phyloP scores from a whole-genome alignment of 768 basidiomycete genomes.

The Lactarius sp. region DNA sequence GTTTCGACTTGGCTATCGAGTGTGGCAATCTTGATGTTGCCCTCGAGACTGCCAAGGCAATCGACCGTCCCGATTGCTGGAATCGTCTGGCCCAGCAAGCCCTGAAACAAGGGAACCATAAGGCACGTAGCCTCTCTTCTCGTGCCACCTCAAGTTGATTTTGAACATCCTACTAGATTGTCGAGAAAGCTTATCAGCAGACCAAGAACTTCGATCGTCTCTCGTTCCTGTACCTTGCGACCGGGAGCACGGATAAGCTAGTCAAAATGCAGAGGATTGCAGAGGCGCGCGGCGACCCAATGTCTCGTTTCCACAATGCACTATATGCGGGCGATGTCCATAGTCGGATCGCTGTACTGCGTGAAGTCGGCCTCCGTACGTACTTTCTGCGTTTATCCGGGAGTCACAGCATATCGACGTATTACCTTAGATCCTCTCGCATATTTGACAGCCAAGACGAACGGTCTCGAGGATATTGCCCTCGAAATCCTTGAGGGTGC shows the following conservation, averaged over 20 bases:
- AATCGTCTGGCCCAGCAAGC: constrained; percentile 91
- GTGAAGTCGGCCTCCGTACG: constrained; percentile 91
- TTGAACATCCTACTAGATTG: constrained; percentile 52
- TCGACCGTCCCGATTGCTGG: constrained; percentile 92
- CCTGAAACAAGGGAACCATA: constrained; percentile 95
- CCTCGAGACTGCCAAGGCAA: constrained; percentile 82
- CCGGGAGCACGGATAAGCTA: constrained; percentile 90
- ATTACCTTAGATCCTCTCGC: constrained; percentile 75
- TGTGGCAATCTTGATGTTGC: constrained; percentile 97
- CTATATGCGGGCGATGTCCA: constrained; percentile 89
- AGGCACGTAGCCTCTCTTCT: constrained; percentile 43
- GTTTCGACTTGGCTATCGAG: constrained; percentile 96
- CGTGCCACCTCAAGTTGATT: not conserved
- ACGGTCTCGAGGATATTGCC: constrained; percentile 86
- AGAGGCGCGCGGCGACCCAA: constrained; percentile 89
- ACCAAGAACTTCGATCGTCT: constrained; percentile 97
- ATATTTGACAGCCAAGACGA: constrained; percentile 94
- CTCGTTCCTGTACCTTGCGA: constrained; percentile 94
- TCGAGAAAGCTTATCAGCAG: constrained; percentile 97
- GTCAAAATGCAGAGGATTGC: constrained; percentile 99
- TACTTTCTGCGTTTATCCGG: constrained; percentile 20
- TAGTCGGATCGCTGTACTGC: constrained; percentile 78
- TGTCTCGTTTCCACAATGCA: constrained; percentile 98
- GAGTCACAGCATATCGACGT: not conserved
- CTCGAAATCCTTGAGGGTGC: constrained; percentile 85